These are phyloP conservation scores for Pseudogymnoascus sp. DNA, from an alignment of 2,329 filamentous ascomycete genomes.

Conservation along the genomic window DNA sequence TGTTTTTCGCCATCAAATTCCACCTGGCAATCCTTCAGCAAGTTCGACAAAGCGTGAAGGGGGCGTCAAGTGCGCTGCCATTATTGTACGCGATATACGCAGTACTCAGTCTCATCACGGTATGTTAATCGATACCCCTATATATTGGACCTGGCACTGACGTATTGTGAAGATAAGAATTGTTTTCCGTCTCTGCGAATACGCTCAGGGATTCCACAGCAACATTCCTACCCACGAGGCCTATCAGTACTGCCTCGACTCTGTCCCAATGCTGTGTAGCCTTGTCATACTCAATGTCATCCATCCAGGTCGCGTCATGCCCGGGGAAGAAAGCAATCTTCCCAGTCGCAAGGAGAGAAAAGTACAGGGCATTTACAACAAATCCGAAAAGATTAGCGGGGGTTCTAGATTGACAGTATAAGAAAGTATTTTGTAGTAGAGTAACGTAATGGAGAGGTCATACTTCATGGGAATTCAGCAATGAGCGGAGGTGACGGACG, in stretches of 20 bases:
- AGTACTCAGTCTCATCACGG: slow-evolving; percentile 31
- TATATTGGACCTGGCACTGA: background rate
- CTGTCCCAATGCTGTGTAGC: slow-evolving; percentile 33
- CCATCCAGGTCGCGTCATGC: slow-evolving; percentile 31
- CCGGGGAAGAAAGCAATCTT: slow-evolving; percentile 27
- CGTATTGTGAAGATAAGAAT: slow-evolving; percentile 36
- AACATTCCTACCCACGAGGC: slow-evolving; percentile 26
- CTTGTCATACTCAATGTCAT: slow-evolving; percentile 31
- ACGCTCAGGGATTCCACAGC: slow-evolving; percentile 34
- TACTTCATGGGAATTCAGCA: background rate
- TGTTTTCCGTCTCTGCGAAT: slow-evolving; percentile 48
- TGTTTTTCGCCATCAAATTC: slow-evolving; percentile 34
- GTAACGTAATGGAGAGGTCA: background rate
- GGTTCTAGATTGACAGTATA: background rate
- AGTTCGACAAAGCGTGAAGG: background rate
- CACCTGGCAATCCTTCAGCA: slow-evolving; percentile 24
- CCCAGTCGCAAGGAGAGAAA: slow-evolving; percentile 19
- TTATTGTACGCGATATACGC: slow-evolving; percentile 30
- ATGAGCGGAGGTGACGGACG: background rate
- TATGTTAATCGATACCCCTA: slow-evolving; percentile 18
- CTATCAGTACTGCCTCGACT: slow-evolving; percentile 32
- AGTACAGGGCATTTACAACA: slow-evolving; percentile 17
- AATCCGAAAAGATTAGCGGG: slow-evolving; percentile 26
- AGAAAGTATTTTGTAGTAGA: background rate
- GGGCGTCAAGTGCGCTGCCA: slow-evolving; percentile 9